phyloP scores from a whole-genome alignment of 257 asterid genomes.

The Cynanchum wilfordii region DNA sequence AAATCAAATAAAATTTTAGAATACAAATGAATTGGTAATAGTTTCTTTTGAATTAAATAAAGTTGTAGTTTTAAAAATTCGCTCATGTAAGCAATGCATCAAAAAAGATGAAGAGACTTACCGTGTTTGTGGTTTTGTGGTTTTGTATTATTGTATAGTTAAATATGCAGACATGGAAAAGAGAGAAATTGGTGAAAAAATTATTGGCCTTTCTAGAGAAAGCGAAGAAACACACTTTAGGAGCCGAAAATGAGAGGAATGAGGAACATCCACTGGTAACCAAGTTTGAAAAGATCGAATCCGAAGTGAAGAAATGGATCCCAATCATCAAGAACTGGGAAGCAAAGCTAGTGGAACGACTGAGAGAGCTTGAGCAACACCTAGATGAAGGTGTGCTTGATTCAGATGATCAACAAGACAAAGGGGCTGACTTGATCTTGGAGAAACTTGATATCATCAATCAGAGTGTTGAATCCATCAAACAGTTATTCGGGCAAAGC shows the following conservation, averaged over 20 bases:
- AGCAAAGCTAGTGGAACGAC: neutral
- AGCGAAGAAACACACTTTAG: neutral
- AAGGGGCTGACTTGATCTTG: neutral
- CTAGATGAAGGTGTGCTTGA: neutral
- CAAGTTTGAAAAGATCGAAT: conserved; percentile 1
- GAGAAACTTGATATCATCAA: neutral
- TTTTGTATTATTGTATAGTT: too few species aligned
- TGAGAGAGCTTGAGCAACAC: neutral
- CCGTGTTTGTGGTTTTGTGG: too few species aligned
- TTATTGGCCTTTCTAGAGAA: neutral
- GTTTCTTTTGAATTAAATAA: too few species aligned
- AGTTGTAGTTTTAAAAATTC: too few species aligned
- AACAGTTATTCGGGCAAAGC: neutral
- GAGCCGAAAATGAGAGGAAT: too few species aligned
- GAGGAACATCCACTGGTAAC: neutral
- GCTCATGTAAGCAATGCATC: too few species aligned
- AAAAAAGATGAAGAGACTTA: too few species aligned
- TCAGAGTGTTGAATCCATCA: neutral
- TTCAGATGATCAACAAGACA: neutral
- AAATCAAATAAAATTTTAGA: too few species aligned
- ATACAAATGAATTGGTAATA: too few species aligned
- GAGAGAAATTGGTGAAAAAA: neutral
- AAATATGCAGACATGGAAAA: neutral
- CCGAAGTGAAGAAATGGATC: neutral
- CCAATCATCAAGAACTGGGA: conserved; percentile 2